Evolutionary conservation across 179 eudicot genomes (phyloP).

Genomic region (Actinidia arguta): DNA sequence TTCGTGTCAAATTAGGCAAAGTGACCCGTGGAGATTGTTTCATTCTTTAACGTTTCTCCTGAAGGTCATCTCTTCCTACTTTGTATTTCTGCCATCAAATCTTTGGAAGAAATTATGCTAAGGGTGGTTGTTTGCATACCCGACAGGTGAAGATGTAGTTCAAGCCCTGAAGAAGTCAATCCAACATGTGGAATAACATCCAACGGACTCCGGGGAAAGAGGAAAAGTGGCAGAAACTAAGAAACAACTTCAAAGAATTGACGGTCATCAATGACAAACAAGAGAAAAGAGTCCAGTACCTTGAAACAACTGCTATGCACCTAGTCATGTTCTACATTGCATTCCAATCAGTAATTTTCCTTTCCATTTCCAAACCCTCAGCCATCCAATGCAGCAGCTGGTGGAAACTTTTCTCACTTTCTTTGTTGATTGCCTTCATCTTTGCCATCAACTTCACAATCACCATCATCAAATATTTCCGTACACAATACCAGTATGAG

Average conservation of each 20-base stretch:
- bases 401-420: conserved; percentile 24
- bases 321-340: conserved; percentile 24
- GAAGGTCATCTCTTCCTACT: not conserved
- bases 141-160: not conserved
- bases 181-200: not conserved
- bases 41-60: too few species aligned
- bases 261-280: conserved; percentile 8
- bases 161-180: not conserved
- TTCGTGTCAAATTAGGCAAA: too few species aligned
- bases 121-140: too few species aligned
- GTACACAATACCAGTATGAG: conserved; percentile 12
- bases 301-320: conserved; percentile 21
- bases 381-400: conserved; percentile 18
- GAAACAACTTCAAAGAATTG: conserved; percentile 20
- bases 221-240: not conserved
- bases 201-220: not conserved
- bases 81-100: not conserved
- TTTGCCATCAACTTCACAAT: conserved; percentile 17
- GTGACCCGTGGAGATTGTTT: too few species aligned
- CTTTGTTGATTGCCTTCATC: conserved; percentile 1
- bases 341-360: conserved; percentile 12
- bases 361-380: conserved; percentile 18
- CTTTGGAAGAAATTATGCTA: too few species aligned
- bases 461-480: conserved; percentile 11
- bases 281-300: conserved; percentile 21